Percentiles rank a stretch among this genome's conserved stretches.
Conservation (phyloP, 176 grass and related monocot species). For the Aegilops sharonensis region DNA sequence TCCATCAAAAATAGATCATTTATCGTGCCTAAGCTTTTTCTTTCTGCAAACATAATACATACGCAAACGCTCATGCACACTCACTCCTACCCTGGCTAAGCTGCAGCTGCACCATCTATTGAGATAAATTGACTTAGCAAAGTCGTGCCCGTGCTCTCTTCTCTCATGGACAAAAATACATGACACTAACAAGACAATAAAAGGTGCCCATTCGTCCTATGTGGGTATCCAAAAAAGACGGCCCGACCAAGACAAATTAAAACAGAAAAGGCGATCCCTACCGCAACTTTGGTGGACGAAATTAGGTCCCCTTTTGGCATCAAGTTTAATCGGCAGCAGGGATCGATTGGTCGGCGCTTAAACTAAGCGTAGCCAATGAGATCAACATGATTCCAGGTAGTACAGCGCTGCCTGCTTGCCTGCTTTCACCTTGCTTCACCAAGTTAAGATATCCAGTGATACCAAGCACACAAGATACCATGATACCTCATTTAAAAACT, state of each 20-base stretch:
- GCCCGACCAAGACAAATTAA: conserved; percentile 20
- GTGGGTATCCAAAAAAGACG: conserved; percentile 25
- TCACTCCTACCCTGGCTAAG: background rate
- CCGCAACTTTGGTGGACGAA: conserved; percentile 31
- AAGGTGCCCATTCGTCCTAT: conserved; percentile 31
- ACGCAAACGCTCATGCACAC: no score
- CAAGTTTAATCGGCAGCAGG: background rate
- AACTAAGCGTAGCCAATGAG: background rate
- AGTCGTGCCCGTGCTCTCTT: background rate
- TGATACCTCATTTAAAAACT: no score
- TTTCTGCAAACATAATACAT: no score
- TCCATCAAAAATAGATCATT: no score
- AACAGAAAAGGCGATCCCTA: background rate
- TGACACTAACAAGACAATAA: background rate
- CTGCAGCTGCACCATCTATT: background rate
- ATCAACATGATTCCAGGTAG: conserved; percentile 11
- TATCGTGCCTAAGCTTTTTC: no score
- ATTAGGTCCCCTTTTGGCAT: conserved; percentile 45
- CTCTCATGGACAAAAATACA: conserved; percentile 6
- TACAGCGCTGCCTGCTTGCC: background rate
- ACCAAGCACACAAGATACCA: no score
- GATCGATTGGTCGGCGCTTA: background rate
- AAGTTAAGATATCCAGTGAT: no score
- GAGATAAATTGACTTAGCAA: background rate
- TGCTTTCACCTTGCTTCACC: no score